Evolutionary conservation across 768 basidiomycete genomes (phyloP).

Genomic region (Lentinula boryana): DNA sequence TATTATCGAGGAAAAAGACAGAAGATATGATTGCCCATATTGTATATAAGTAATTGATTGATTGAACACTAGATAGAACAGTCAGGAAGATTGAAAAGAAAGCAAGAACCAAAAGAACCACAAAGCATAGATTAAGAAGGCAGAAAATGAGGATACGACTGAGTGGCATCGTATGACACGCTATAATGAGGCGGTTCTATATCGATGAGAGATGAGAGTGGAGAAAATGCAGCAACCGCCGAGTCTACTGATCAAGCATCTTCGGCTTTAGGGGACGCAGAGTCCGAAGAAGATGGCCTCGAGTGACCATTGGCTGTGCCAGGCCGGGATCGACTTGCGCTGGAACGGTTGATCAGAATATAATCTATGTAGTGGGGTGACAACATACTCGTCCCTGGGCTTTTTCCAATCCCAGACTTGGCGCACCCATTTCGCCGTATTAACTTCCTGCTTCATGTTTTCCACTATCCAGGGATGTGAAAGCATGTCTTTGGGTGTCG

Average conservation of each 20-base stretch:
- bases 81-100: not conserved
- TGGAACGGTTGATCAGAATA: slow-evolving; percentile 2
- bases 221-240: not conserved
- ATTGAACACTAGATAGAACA: not conserved
- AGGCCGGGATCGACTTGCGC: slow-evolving; percentile 24
- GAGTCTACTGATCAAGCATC: slow-evolving; percentile 2
- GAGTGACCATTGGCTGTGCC: slow-evolving; percentile 18
- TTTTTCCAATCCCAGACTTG: slow-evolving; percentile 79
- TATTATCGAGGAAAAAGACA: not conserved
- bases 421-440: slow-evolving; percentile 86
- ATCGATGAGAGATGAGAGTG: not conserved
- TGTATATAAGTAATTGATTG: not conserved
- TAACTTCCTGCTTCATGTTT: slow-evolving; percentile 75
- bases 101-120: not conserved
- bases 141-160: not conserved
- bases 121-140: not conserved
- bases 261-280: slow-evolving; percentile 3
- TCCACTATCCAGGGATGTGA: slow-evolving; percentile 77
- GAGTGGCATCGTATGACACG: not conserved
- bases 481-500: slow-evolving; percentile 79
- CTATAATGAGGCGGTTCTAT: not conserved
- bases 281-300: slow-evolving; percentile 12
- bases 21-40: not conserved
- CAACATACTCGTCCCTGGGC: slow-evolving; percentile 38
- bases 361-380: not conserved